Percentiles rank a stretch among this genome's conserved stretches.
Evolutionary conservation across 1,284 basidiomycete species (phyloP).

Genomic region (Rhodotorula sp.): DNA sequence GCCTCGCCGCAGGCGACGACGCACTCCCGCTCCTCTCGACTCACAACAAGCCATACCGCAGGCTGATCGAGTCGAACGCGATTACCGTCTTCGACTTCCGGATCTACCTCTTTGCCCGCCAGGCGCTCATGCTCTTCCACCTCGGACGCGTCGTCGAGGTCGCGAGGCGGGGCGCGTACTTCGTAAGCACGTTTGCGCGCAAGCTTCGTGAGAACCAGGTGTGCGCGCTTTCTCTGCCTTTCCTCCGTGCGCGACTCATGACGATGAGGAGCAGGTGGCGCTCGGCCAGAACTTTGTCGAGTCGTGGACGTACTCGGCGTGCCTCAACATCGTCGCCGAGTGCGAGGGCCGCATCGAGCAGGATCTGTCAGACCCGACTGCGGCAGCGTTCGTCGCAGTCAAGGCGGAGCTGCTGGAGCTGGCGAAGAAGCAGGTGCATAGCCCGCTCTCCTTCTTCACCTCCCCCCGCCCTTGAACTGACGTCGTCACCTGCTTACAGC

Average conservation of each 20-base stretch:
- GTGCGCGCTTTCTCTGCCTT: slow-evolving; percentile 43
- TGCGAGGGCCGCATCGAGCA: slow-evolving; percentile 78
- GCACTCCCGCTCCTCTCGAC: slow-evolving; percentile 76
- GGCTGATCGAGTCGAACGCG: slow-evolving; percentile 82
- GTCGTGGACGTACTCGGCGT: slow-evolving; percentile 91
- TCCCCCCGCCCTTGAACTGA: not conserved
- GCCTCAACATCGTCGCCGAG: slow-evolving; percentile 79
- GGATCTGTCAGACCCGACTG: slow-evolving; percentile 44
- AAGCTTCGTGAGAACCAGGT: slow-evolving; percentile 75
- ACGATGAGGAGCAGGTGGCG: slow-evolving; percentile 56
- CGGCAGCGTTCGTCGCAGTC: slow-evolving; percentile 49
- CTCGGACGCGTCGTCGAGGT: slow-evolving; percentile 70
- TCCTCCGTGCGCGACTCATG: not conserved
- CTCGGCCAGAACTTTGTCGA: slow-evolving; percentile 83
- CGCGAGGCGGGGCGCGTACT: slow-evolving; percentile 65
- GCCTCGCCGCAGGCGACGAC: slow-evolving; percentile 66
- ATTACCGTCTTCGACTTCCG: slow-evolving; percentile 95
- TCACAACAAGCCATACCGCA: slow-evolving; percentile 79
- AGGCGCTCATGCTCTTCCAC: slow-evolving; percentile 74
- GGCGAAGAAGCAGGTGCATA: slow-evolving; percentile 70
- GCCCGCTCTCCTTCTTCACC: slow-evolving; percentile 21
- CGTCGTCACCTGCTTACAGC: slow-evolving; percentile 54
- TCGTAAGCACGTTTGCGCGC: slow-evolving; percentile 78
- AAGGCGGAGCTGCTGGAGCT: slow-evolving; percentile 82
- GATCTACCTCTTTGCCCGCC: slow-evolving; percentile 84